A percentile compares a stretch with the other conserved stretches of the same genome.
These are phyloP conservation scores for Crucibulum laeve DNA, from an alignment of 768 basidiomycete genomes.

Conservation along the genomic window DNA sequence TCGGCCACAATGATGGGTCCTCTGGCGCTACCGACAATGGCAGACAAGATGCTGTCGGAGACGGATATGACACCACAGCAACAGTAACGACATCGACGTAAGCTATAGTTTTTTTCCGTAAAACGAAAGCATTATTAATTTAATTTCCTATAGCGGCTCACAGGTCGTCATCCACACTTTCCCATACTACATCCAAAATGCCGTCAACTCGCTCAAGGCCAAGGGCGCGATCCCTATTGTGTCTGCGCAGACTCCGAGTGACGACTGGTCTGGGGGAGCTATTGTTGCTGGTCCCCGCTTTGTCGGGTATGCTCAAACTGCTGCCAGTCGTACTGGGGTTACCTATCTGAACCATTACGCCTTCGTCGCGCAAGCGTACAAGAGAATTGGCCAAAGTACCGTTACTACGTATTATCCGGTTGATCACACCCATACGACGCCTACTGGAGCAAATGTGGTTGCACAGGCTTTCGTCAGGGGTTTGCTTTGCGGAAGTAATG, in stretches of 20 bases:
- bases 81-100: conserved; percentile 31
- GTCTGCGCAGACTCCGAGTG: conserved; percentile 43
- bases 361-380: conserved; percentile 38
- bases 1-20: conserved; percentile 46
- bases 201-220: conserved; percentile 32
- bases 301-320: conserved; percentile 37
- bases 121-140: background rate
- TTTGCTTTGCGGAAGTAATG: conserved; percentile 31
- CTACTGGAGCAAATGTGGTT: conserved; percentile 40
- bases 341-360: conserved; percentile 43
- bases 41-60: conserved; percentile 35
- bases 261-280: conserved; percentile 32
- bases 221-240: conserved; percentile 46
- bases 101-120: conserved; percentile 4
- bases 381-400: conserved; percentile 31
- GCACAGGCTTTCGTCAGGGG: conserved; percentile 45
- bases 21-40: conserved; percentile 35
- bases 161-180: conserved; percentile 38
- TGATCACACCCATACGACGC: conserved; percentile 43
- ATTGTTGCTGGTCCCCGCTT: conserved; percentile 37
- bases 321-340: conserved; percentile 29
- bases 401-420: conserved; percentile 36
- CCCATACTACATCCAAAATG: conserved; percentile 41
- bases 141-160: conserved; percentile 23
- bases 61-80: conserved; percentile 28